These are phyloP conservation scores for Clonostachys sp. DNA, from an alignment of 2,329 filamentous ascomycete species.

Conservation along the genomic window DNA sequence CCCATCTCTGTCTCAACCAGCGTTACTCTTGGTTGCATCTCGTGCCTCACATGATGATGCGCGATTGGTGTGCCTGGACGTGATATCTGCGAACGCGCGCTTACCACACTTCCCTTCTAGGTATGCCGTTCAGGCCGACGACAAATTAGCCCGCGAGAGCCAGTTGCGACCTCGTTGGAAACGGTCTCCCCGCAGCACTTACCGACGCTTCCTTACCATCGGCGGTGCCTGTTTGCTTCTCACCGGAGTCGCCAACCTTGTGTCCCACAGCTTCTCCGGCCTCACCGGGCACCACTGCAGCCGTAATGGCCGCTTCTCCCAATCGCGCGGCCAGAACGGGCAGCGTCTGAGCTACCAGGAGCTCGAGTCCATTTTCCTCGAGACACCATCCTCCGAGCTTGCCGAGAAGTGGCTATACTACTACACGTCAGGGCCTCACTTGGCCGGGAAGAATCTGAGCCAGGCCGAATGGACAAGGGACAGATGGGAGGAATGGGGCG, in stretches of 20 bases:
- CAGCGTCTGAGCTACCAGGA: constrained; percentile 34
- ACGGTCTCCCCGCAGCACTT: constrained; percentile 53
- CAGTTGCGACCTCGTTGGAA: constrained; percentile 18
- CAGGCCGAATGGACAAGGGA: constrained; percentile 75
- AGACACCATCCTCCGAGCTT: constrained; percentile 51
- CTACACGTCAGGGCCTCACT: constrained; percentile 71
- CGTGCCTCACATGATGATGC: too few species aligned
- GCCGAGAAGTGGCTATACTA: constrained; percentile 72
- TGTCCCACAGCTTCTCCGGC: constrained; percentile 39
- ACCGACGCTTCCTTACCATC: constrained; percentile 64
- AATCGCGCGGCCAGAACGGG: constrained; percentile 13
- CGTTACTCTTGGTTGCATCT: too few species aligned
- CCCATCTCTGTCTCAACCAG: too few species aligned
- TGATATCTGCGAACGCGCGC: too few species aligned
- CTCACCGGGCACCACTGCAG: constrained; percentile 26
- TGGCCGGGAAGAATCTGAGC: constrained; percentile 73
- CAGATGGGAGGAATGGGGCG: constrained; percentile 67
- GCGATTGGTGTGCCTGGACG: too few species aligned
- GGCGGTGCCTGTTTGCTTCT: constrained; percentile 50
- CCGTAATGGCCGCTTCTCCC: constrained; percentile 18
- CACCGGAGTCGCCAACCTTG: constrained; percentile 42
- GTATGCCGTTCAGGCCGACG: too few species aligned
- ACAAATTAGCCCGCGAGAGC: too few species aligned
- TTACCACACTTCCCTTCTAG: too few species aligned
- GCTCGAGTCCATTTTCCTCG: constrained; percentile 51